phyloP scores from a whole-genome alignment of 2,329 filamentous ascomycete species.

The Alternaria sp. region DNA sequence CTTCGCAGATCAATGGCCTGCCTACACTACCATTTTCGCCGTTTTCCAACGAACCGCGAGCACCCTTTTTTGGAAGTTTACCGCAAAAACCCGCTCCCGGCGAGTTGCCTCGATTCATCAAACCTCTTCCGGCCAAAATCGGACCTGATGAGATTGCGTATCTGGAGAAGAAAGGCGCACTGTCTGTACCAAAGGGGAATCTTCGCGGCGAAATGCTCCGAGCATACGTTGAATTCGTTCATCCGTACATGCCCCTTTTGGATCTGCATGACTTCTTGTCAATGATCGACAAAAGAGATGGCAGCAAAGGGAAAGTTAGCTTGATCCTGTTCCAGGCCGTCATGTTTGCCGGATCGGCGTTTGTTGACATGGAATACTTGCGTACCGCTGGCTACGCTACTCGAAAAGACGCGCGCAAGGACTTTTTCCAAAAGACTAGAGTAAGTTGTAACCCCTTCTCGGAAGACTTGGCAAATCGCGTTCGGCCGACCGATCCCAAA shows the following conservation, averaged over 20 bases:
- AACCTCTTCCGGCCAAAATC: constrained; percentile 78
- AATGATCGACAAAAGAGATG: constrained; percentile 71
- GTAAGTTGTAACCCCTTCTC: constrained; percentile 59
- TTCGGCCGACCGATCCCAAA: constrained; percentile 20
- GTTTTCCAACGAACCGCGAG: constrained; percentile 39
- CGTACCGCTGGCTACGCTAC: constrained; percentile 78
- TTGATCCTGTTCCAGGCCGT: constrained; percentile 90
- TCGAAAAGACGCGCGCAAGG: constrained; percentile 82
- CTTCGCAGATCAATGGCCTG: constrained; percentile 44
- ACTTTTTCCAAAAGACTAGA: constrained; percentile 88
- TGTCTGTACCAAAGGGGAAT: constrained; percentile 73
- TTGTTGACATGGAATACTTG: constrained; percentile 81
- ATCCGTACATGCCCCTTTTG: constrained; percentile 91
- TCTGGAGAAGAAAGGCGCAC: constrained; percentile 81
- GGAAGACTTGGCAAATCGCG: constrained; percentile 6
- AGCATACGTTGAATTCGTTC: constrained; percentile 86
- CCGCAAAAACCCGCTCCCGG: constrained; percentile 55
- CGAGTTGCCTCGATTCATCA: constrained; percentile 73
- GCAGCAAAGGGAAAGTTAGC: constrained; percentile 75
- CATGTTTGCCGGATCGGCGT: constrained; percentile 92
- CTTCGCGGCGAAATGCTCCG: constrained; percentile 83
- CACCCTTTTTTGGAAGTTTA: constrained; percentile 57
- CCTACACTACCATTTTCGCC: constrained; percentile 49
- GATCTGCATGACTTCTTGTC: constrained; percentile 69
- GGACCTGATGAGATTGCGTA: constrained; percentile 84